Conservation (phyloP, 768 basidiomycete species). For the Floccularia luteovirens region DNA sequence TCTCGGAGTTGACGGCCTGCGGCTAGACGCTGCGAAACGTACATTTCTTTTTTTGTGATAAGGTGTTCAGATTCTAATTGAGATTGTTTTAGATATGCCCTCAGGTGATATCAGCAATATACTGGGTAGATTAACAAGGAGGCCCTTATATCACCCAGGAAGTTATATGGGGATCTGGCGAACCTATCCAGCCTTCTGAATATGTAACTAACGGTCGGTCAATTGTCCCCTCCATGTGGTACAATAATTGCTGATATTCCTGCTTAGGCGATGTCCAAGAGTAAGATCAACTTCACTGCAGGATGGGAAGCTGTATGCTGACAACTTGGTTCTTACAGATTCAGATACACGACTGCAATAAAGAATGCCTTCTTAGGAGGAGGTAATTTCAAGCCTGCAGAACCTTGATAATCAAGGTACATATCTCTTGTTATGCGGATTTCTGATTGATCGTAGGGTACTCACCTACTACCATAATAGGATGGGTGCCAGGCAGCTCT, state of each 20-base stretch:
- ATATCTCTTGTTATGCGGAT: not conserved
- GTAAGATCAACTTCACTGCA: too few species aligned
- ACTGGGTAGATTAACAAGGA: conserved; percentile 26
- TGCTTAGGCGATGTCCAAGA: conserved; percentile 69
- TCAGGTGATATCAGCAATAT: conserved; percentile 49
- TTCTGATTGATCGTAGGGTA: not conserved
- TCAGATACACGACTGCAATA: conserved; percentile 51
- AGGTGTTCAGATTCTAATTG: not conserved
- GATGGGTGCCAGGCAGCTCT: conserved; percentile 44
- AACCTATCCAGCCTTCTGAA: conserved; percentile 47
- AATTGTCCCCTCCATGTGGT: not conserved
- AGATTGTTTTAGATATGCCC: conserved; percentile 41
- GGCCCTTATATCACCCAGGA: conserved; percentile 62
- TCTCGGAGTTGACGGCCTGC: conserved; percentile 54
- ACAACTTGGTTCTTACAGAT: conserved; percentile 27
- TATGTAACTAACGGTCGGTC: conserved; percentile 42
- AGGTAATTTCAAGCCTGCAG: conserved; percentile 43
- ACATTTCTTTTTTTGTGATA: conserved; percentile 8
- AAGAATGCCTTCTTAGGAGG: conserved; percentile 42
- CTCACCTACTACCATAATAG: conserved; percentile 16
- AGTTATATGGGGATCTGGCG: conserved; percentile 41
- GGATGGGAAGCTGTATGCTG: too few species aligned
- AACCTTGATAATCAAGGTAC: conserved; percentile 43
- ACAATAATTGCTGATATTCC: too few species aligned
- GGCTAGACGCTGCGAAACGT: conserved; percentile 64